Conservation (phyloP, 1,284 basidiomycete species). For the Cryptococcus amylolentus region DNA sequence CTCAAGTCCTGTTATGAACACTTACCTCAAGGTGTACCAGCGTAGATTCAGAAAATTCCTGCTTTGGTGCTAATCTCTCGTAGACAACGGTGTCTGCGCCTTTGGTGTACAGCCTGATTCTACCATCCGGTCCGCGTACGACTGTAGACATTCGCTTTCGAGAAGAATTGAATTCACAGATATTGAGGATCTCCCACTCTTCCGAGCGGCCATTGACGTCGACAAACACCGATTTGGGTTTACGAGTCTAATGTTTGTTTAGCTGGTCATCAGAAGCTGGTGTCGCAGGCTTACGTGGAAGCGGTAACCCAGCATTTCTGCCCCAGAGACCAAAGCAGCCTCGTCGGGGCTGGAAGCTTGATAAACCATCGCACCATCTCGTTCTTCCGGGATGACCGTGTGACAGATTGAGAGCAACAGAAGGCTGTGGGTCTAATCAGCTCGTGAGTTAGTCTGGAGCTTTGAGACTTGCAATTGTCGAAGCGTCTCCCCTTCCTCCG, state of each 20-base stretch:
- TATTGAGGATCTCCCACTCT: constrained; percentile 90
- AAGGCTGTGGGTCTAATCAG: constrained; percentile 48
- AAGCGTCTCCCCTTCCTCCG: constrained; percentile 64
- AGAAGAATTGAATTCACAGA: constrained; percentile 98
- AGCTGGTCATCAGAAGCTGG: not conserved
- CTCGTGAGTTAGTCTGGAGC: not conserved
- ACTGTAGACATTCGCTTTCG: constrained; percentile 97
- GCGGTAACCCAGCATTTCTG: constrained; percentile 85
- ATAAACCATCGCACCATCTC: constrained; percentile 75
- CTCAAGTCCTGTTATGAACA: constrained; percentile 1
- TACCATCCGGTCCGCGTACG: constrained; percentile 80
- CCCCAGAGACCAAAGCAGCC: constrained; percentile 91
- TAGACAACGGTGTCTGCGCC: constrained; percentile 97
- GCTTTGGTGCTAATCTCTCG: constrained; percentile 73
- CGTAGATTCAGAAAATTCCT: constrained; percentile 82
- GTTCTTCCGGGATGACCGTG: constrained; percentile 95
- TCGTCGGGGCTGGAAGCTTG: constrained; percentile 99
- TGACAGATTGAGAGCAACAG: constrained; percentile 93
- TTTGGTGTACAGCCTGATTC: constrained; percentile 93
- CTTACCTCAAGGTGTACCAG: constrained; percentile 81
- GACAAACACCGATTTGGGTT: constrained; percentile 91
- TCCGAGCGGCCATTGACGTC: constrained; percentile 67
- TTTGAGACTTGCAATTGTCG: constrained; percentile 63
- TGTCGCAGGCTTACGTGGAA: constrained; percentile 68
- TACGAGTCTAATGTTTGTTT: constrained; percentile 66